Evolutionary conservation across 1,139 yeast genomes (phyloP).

Genomic region (Pichia sp.): DNA sequence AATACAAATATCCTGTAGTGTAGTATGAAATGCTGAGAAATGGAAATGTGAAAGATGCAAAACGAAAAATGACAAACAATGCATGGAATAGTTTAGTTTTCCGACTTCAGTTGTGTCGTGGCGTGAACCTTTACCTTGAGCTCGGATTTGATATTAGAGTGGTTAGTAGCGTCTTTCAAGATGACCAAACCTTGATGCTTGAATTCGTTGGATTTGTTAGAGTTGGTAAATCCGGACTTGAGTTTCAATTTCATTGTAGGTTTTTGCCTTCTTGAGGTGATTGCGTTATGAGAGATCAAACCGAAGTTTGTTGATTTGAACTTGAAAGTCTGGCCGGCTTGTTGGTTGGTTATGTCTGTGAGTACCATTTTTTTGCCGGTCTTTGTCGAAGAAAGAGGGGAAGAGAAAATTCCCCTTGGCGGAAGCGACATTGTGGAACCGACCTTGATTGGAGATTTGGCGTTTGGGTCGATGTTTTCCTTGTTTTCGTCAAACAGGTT

Average conservation of each 20-base stretch:
- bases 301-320: conserved; percentile 30
- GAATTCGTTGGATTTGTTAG: neutral
- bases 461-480: conserved; percentile 9
- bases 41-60: neutral
- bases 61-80: no score
- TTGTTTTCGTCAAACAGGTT: conserved; percentile 5
- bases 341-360: conserved; percentile 12
- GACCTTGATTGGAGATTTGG: neutral
- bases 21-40: neutral
- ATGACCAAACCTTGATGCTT: conserved; percentile 4
- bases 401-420: conserved; percentile 26
- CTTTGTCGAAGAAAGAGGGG: conserved; percentile 8
- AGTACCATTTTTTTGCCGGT: conserved; percentile 5
- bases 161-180: conserved; percentile 1
- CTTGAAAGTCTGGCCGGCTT: conserved; percentile 25
- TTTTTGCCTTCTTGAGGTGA: conserved; percentile 24
- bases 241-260: conserved; percentile 28
- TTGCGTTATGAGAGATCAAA: conserved; percentile 23
- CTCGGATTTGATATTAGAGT: neutral
- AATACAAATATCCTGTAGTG: neutral
- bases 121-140: neutral
- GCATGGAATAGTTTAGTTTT: neutral
- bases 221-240: conserved; percentile 4
- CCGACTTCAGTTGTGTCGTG: neutral
- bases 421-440: conserved; percentile 17